Evolutionary conservation across 768 basidiomycete genomes (phyloP).

Genomic region (Rhodosporidiobolus odoratus): DNA sequence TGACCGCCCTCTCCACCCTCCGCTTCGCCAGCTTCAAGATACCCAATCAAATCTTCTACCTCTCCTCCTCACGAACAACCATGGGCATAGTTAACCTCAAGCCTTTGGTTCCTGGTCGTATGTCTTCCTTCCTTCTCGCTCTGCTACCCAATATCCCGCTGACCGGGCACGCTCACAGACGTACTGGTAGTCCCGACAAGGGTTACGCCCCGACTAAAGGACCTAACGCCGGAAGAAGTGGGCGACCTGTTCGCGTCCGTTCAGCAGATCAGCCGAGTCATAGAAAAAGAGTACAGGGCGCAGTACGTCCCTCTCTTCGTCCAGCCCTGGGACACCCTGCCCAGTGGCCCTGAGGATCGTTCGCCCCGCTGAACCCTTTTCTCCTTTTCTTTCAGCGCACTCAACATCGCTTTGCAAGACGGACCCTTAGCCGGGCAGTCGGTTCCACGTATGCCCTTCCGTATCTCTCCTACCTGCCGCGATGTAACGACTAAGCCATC

Average conservation of each 20-base stretch:
- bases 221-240: slow-evolving; percentile 59
- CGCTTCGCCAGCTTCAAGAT: slow-evolving; percentile 34
- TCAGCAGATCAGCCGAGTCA: slow-evolving; percentile 67
- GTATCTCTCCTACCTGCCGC: not conserved
- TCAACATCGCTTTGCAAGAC: slow-evolving; percentile 35
- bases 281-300: slow-evolving; percentile 76
- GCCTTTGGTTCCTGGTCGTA: slow-evolving; percentile 89
- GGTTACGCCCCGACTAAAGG: slow-evolving; percentile 54
- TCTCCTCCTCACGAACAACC: not conserved
- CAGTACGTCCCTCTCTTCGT: slow-evolving; percentile 49
- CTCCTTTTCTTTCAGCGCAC: not conserved
- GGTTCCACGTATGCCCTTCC: slow-evolving; percentile 19
- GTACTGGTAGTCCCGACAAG: slow-evolving; percentile 57
- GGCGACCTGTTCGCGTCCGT: slow-evolving; percentile 73
- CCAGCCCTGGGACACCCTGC: no score
- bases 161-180: slow-evolving; percentile 47
- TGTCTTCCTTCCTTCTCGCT: slow-evolving; percentile 45
- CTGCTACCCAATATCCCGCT: not conserved
- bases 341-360: not conserved
- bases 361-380: no score
- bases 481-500: slow-evolving; percentile 55
- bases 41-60: slow-evolving; percentile 36
- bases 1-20: not conserved
- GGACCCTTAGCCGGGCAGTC: slow-evolving; percentile 34
- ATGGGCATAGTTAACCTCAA: slow-evolving; percentile 86